Base-by-base conservation (phyloP, 331 rosid genomes). In the Malus hybrid region DNA sequence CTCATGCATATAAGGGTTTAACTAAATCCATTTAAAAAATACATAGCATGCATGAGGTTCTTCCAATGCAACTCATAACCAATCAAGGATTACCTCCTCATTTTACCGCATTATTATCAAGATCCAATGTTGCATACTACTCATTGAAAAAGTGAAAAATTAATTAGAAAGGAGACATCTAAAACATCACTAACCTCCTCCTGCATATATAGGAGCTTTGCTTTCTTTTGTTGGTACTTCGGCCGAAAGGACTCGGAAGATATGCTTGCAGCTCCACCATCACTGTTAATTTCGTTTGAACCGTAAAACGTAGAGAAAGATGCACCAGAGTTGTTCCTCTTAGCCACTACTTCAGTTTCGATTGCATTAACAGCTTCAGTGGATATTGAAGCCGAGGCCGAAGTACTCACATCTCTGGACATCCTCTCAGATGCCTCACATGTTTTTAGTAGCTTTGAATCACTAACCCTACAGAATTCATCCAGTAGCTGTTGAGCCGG, bases 161-260 rank as follows among this genome's bases (percentile, higher is more conserved):
- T 44, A 44, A 44, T 44, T 44, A 44, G 15, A 12, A 44, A 4
- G 15, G 50, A 44, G 16, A 6, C 0, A 48, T 7, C 44, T 52
- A 9, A 14, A 62, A 19, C 27, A 22, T 50, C 80, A 86, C 93
- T 54, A 82, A 94, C 99, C 99, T 94, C 97, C 57, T 92, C 97
- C 59, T 85, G 92, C 96, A 94, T 92, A 81, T 71, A 85, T 56
- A 90, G 82, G 1, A 94, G 93, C 86, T 85, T 94, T 5, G 97
- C 92, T 76, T 90, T 94, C 77, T 79, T 92, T 22, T 90, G 92
- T 32, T 86, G 93, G 82, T 70, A 86, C 75, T 86, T 90, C 12
- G 90, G 90, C 67, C 77, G 67, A 42, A 82, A 69, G 36, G 92
- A 81, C 76, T 74, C 83, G 16, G 83, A 79, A 66, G 81, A 81